Percentiles rank a stretch among this genome's conserved stretches.
Conservation (phyloP, 768 basidiomycete species). For the Pilatotrama ljubarskyi region DNA sequence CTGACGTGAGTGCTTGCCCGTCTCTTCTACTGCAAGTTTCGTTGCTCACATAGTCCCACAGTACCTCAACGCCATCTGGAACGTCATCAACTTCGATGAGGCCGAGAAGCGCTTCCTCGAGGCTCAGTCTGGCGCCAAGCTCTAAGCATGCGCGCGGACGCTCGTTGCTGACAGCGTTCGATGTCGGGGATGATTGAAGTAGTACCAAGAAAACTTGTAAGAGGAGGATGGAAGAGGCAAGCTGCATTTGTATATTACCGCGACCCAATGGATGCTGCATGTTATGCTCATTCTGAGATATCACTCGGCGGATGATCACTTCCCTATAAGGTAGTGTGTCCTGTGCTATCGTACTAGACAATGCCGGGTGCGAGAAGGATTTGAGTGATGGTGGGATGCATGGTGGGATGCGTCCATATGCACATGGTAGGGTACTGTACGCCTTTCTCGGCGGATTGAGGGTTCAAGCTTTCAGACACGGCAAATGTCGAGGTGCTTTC, state of each 20-base stretch:
- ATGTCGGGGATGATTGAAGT: neutral
- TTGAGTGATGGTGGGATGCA: too few relatives aligned
- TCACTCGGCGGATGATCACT: too few relatives aligned
- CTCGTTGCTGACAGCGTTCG: neutral
- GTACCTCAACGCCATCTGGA: conserved; percentile 81
- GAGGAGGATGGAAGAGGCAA: conserved; percentile 7
- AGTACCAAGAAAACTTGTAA: neutral
- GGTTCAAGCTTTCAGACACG: too few relatives aligned
- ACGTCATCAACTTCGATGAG: conserved; percentile 71
- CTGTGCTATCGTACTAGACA: too few relatives aligned
- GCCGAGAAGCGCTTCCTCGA: conserved; percentile 66
- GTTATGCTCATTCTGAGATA: neutral
- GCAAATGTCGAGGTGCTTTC: neutral
- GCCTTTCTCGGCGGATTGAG: too few relatives aligned
- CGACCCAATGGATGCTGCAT: conserved; percentile 10
- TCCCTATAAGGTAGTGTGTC: too few relatives aligned
- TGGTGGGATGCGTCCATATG: too few relatives aligned
- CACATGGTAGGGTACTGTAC: too few relatives aligned
- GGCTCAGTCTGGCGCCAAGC: conserved; percentile 37
- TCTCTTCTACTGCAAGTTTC: too few relatives aligned
- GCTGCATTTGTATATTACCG: conserved; percentile 17
- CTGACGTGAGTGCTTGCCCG: conserved; percentile 60
- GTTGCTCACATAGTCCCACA: conserved; percentile 25
- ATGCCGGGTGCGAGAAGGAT: too few relatives aligned
- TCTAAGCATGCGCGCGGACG: conserved; percentile 31